Evolutionary conservation across 805 yeast species (phyloP).

Genomic region (Kodamaea kakaduensis): DNA sequence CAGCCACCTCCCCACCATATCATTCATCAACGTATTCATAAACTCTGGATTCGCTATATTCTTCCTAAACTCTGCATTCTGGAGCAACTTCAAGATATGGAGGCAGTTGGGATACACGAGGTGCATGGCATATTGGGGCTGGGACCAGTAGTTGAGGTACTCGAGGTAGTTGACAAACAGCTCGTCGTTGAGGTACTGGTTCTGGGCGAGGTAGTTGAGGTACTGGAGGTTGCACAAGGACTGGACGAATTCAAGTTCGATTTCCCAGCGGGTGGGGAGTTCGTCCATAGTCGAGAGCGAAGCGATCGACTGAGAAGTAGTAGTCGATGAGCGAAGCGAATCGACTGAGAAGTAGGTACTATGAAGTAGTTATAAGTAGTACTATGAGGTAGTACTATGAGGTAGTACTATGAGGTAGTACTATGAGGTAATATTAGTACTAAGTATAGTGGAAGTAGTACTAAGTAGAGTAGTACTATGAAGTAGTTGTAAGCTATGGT

Average conservation of each 20-base stretch:
- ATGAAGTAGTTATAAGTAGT: no score
- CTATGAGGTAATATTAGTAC: no score
- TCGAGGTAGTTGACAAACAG: constrained; percentile 70
- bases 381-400: no score
- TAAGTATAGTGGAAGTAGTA: no score
- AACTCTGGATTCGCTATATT: constrained; percentile 55
- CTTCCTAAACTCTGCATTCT: constrained; percentile 48
- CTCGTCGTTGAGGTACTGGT: constrained; percentile 65
- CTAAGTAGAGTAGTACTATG: no score
- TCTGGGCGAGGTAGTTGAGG: constrained; percentile 81
- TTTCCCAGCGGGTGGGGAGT: constrained; percentile 81
- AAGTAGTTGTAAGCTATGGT: no score
- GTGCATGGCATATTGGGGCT: constrained; percentile 64
- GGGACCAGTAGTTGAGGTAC: constrained; percentile 83
- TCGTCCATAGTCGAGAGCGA: background rate
- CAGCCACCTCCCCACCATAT: constrained; percentile 73
- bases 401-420: no score
- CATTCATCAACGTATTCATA: constrained; percentile 60
- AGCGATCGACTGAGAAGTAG: no score
- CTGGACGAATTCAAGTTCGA: constrained; percentile 91
- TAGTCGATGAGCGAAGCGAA: no score
- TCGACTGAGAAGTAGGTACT: no score
- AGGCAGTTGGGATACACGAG: constrained; percentile 85
- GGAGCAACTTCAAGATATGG: constrained; percentile 66
- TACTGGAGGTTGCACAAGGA: constrained; percentile 87